phyloP scores from a whole-genome alignment of 352 stramenopile genomes.

The Phytophthora vignae region DNA sequence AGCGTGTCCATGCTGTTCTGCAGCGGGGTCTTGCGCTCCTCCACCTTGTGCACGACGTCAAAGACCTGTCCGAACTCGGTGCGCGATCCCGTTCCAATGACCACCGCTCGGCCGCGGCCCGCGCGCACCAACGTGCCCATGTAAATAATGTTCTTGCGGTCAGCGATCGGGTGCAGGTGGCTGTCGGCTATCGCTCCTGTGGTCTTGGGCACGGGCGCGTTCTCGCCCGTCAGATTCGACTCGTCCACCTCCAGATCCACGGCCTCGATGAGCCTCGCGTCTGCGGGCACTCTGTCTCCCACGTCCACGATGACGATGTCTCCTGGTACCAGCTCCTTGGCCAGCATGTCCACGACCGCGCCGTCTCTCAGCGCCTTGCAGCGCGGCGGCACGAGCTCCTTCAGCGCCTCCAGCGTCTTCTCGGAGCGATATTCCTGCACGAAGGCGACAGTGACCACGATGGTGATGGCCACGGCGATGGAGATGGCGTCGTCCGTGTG shows the following conservation, averaged over 20 bases:
- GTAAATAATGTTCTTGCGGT: slow-evolving; percentile 95
- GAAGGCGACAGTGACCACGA: slow-evolving; percentile 97
- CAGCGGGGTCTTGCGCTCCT: slow-evolving; percentile 94
- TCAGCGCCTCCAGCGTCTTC: slow-evolving; percentile 88
- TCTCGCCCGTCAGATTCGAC: slow-evolving; percentile 95
- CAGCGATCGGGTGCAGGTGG: slow-evolving; percentile 74
- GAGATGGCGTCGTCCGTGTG: slow-evolving; percentile 96
- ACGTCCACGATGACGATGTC: slow-evolving; percentile 91
- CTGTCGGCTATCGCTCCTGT: slow-evolving; percentile 68
- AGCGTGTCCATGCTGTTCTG: slow-evolving; percentile 97
- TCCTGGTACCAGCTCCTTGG: slow-evolving; percentile 83
- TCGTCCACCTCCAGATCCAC: slow-evolving; percentile 93
- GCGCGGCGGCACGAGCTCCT: slow-evolving; percentile 82
- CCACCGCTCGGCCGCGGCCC: slow-evolving; percentile 93
- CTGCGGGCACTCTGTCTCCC: slow-evolving; percentile 93
- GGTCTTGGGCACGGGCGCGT: slow-evolving; percentile 82
- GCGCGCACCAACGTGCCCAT: slow-evolving; percentile 96
- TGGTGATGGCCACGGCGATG: slow-evolving; percentile 95
- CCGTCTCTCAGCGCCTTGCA: slow-evolving; percentile 70
- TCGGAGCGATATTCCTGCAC: slow-evolving; percentile 91
- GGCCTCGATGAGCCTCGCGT: slow-evolving; percentile 92
- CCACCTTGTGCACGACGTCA: slow-evolving; percentile 93
- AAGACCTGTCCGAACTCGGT: slow-evolving; percentile 98
- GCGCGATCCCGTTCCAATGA: slow-evolving; percentile 93
- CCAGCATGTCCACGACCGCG: slow-evolving; percentile 65